Percentiles rank a stretch among this genome's conserved stretches.
Evolutionary conservation across 495 filamentous ascomycete genomes (phyloP).

Genomic region (Cercophora newfieldiana): DNA sequence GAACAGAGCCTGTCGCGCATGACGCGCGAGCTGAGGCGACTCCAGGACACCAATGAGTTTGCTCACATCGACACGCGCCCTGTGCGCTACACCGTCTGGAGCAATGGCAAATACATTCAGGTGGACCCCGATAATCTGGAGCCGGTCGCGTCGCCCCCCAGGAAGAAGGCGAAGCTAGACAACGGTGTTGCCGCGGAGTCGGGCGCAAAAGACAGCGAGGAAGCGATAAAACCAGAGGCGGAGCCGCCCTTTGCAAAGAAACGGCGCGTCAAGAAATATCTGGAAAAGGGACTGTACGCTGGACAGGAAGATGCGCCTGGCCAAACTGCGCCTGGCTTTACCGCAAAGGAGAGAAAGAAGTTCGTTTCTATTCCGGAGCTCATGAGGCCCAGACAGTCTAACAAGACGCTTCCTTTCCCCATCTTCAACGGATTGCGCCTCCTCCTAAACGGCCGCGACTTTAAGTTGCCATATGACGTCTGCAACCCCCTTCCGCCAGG

Average conservation of each 20-base stretch:
- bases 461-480: slow-evolving; percentile 84
- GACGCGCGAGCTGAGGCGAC: slow-evolving; percentile 49
- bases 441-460: slow-evolving; percentile 70
- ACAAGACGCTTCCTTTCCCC: slow-evolving; percentile 46
- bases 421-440: slow-evolving; percentile 51
- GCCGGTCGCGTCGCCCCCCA: slow-evolving; percentile 33
- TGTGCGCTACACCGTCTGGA: slow-evolving; percentile 52
- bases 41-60: slow-evolving; percentile 57
- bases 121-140: slow-evolving; percentile 24
- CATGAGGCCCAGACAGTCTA: slow-evolving; percentile 36
- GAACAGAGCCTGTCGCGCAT: slow-evolving; percentile 41
- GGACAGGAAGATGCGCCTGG: slow-evolving; percentile 70
- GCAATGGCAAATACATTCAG: slow-evolving; percentile 52
- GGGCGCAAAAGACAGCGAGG: slow-evolving; percentile 33
- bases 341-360: slow-evolving; percentile 61
- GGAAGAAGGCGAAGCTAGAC: slow-evolving; percentile 43
- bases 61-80: slow-evolving; percentile 53
- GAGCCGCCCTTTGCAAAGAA: slow-evolving; percentile 42
- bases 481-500: slow-evolving; percentile 82
- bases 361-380: slow-evolving; percentile 56
- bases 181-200: slow-evolving; percentile 31
- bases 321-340: slow-evolving; percentile 58
- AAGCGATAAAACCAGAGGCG: slow-evolving; percentile 51
- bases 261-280: slow-evolving; percentile 67
- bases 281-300: slow-evolving; percentile 81